phyloP scores from a whole-genome alignment of 208 protist species.

The Leishmania tarentolae region DNA sequence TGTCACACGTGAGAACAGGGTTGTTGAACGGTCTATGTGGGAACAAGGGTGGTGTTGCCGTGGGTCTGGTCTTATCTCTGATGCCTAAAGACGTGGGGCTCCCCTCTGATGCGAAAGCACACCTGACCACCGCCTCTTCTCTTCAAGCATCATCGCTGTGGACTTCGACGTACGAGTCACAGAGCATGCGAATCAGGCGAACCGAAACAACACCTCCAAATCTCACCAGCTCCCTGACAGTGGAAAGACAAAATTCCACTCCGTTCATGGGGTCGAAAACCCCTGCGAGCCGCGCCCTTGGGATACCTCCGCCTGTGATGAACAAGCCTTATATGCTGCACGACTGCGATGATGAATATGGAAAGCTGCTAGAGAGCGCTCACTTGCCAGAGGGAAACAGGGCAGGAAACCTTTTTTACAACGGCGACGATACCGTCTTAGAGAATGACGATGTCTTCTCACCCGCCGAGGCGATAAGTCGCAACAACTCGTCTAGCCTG shows the following conservation, averaged over 20 bases:
- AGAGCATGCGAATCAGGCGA: no score
- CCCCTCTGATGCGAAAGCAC: conserved; percentile 3
- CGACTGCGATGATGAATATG: conserved; percentile 11
- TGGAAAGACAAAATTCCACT: not conserved
- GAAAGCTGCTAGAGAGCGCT: not conserved
- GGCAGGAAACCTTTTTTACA: not conserved
- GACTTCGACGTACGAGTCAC: not conserved
- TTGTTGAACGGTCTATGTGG: conserved; percentile 69
- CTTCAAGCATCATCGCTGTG: not conserved
- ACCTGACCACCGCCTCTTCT: not conserved
- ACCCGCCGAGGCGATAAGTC: conserved; percentile 7
- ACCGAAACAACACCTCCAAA: no score
- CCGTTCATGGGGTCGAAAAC: not conserved
- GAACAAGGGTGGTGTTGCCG: conserved; percentile 94
- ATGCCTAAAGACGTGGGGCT: conserved; percentile 16
- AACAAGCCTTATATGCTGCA: conserved; percentile 1
- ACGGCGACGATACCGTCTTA: not conserved
- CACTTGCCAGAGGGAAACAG: not conserved
- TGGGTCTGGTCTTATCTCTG: conserved; percentile 73
- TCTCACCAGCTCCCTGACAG: not conserved
- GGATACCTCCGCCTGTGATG: not conserved
- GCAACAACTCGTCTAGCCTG: conserved; percentile 19
- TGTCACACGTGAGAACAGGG: conserved; percentile 56
- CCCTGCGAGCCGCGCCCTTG: not conserved
- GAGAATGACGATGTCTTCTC: conserved; percentile 13